Percentiles rank a stretch among this genome's conserved stretches.
phyloP scores from a whole-genome alignment of 139 green algal genomes.

The Mesostigma viride region DNA sequence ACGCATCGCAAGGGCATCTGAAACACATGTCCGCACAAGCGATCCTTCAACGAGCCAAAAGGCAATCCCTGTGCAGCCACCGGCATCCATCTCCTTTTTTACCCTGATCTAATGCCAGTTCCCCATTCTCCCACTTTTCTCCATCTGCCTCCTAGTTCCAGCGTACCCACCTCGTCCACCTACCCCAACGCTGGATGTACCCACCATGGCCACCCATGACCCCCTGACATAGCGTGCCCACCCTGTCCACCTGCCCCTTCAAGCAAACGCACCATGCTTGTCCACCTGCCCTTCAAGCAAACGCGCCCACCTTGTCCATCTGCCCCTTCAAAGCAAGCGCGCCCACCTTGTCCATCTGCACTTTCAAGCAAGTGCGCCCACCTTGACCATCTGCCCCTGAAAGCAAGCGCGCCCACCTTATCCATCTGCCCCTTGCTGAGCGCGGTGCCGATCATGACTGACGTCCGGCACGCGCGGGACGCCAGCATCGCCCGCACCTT shows the following conservation, averaged over 20 bases:
- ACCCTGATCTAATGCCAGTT: too few species aligned
- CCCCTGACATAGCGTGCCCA: too few species aligned
- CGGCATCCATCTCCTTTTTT: too few species aligned
- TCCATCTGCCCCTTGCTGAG: slow-evolving; percentile 55
- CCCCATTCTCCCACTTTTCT: too few species aligned
- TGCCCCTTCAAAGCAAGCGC: not conserved
- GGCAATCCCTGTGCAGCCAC: not conserved
- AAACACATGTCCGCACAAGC: too few species aligned
- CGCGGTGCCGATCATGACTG: slow-evolving; percentile 88
- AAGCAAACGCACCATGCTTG: not conserved
- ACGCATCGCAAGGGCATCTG: not conserved
- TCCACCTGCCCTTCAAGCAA: not conserved
- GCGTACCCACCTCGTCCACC: too few species aligned
- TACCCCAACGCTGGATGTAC: too few species aligned
- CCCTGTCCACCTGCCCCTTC: not conserved
- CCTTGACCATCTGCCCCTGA: slow-evolving; percentile 5
- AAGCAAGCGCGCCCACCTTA: slow-evolving; percentile 13
- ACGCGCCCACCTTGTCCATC: not conserved
- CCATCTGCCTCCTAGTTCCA: too few species aligned
- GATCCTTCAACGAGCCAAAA: not conserved
- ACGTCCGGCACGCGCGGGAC: slow-evolving; percentile 68
- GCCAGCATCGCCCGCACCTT: slow-evolving; percentile 83
- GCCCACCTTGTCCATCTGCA: not conserved
- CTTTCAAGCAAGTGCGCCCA: not conserved
- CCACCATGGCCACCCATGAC: too few species aligned